phyloP scores from a whole-genome alignment of 495 filamentous ascomycete species.

The Hypoxylon trugodes region DNA sequence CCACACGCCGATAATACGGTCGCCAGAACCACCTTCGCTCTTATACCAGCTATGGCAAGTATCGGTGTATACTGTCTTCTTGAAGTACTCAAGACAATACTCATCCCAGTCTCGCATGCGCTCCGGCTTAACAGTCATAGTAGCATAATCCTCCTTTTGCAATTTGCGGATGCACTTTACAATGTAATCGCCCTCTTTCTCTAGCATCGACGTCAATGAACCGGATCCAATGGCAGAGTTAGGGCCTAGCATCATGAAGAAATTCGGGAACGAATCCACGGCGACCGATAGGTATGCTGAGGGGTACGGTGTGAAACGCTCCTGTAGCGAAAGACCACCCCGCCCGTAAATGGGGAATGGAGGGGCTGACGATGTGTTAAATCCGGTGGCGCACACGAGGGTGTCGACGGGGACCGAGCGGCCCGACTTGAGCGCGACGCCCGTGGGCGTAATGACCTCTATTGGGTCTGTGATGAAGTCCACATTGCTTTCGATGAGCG shows the following conservation, averaged over 20 bases:
- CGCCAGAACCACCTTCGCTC: constrained; percentile 40
- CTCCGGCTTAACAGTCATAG: constrained; percentile 60
- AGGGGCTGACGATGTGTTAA: constrained; percentile 64
- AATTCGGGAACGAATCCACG: constrained; percentile 72
- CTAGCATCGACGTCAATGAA: constrained; percentile 62
- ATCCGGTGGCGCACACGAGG: constrained; percentile 75
- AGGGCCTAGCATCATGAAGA: constrained; percentile 68
- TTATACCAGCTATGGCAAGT: constrained; percentile 80
- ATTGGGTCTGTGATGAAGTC: constrained; percentile 65
- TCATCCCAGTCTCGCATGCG: constrained; percentile 68
- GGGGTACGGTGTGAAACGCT: constrained; percentile 60
- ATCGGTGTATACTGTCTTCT: constrained; percentile 68
- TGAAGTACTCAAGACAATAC: constrained; percentile 70
- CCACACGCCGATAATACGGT: constrained; percentile 52
- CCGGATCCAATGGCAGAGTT: constrained; percentile 67
- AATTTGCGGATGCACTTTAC: constrained; percentile 71
- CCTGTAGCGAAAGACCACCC: constrained; percentile 55
- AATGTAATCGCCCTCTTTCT: constrained; percentile 68
- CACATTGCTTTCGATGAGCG: constrained; percentile 69
- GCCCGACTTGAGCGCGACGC: constrained; percentile 59
- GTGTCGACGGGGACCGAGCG: constrained; percentile 57
- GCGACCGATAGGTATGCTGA: constrained; percentile 71
- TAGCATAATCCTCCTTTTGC: constrained; percentile 71
- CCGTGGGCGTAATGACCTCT: constrained; percentile 57
- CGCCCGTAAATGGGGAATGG: constrained; percentile 67